Percentiles rank a stretch among this genome's conserved stretches.
Evolutionary conservation across 2,329 filamentous ascomycete genomes (phyloP).

Genomic region (Aureobasidium subglaciale): DNA sequence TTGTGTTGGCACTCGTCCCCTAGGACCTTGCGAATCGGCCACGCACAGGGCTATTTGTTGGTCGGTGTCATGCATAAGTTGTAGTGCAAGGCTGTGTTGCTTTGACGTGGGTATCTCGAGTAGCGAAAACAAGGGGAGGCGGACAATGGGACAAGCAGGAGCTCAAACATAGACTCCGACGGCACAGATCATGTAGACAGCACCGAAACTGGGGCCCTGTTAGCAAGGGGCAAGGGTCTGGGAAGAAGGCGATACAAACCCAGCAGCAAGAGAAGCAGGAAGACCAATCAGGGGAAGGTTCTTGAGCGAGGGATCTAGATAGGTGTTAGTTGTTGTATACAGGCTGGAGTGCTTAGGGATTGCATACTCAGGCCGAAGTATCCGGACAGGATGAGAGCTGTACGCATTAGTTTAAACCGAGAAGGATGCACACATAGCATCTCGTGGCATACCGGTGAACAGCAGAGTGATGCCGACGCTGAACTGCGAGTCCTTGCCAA

Average conservation of each 20-base stretch:
- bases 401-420: slow-evolving; percentile 19
- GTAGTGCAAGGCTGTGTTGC: neutral
- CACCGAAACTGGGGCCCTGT: slow-evolving; percentile 63
- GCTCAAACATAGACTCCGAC: slow-evolving; percentile 92
- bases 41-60: neutral
- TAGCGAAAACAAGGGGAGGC: neutral
- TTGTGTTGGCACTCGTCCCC: too few species aligned
- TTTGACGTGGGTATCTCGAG: slow-evolving; percentile 12
- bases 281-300: slow-evolving; percentile 73
- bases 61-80: neutral
- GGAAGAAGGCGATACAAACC: slow-evolving; percentile 49
- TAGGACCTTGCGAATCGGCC: neutral
- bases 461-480: slow-evolving; percentile 70
- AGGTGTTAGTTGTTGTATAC: neutral
- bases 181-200: slow-evolving; percentile 98
- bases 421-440: too few species aligned
- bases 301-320: slow-evolving; percentile 68
- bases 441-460: slow-evolving; percentile 56
- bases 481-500: slow-evolving; percentile 82
- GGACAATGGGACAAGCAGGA: neutral
- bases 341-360: neutral
- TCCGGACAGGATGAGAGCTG: slow-evolving; percentile 62
- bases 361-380: slow-evolving; percentile 77
- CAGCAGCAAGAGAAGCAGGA: slow-evolving; percentile 81
- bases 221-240: slow-evolving; percentile 13